A percentile compares a stretch with the other conserved stretches of the same genome.
Conservation (phyloP, 305 asterid species). For the Caryopteris hybrid region DNA sequence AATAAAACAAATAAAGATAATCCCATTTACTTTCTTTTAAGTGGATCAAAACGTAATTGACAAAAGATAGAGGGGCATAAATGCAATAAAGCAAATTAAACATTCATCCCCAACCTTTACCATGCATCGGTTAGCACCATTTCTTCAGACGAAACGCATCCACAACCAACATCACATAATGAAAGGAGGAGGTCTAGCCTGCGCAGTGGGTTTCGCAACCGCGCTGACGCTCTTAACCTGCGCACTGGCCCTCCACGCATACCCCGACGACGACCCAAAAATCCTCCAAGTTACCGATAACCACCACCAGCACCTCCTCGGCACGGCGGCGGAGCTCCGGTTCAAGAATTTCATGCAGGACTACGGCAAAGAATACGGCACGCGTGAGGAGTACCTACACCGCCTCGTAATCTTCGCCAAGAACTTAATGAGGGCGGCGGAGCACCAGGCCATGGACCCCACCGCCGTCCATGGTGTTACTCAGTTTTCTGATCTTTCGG, state of each 20-base stretch:
- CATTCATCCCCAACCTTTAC: constrained; percentile 2
- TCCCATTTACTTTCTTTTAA: too few relatives aligned
- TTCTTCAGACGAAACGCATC: neutral
- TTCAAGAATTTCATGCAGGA: constrained; percentile 58
- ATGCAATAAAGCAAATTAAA: neutral
- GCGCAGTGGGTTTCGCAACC: constrained; percentile 19
- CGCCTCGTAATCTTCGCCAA: constrained; percentile 69
- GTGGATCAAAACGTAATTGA: neutral
- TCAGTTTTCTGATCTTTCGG: constrained; percentile 62
- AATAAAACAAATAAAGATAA: too few relatives aligned
- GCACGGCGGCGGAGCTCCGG: constrained; percentile 54
- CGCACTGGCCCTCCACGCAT: constrained; percentile 31
- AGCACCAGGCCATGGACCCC: constrained; percentile 89
- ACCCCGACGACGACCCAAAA: constrained; percentile 26
- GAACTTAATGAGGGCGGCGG: constrained; percentile 66
- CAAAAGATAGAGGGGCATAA: neutral
- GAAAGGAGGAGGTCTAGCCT: constrained; percentile 37
- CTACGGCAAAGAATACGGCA: constrained; percentile 51
- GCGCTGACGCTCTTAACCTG: constrained; percentile 39
- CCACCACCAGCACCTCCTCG: constrained; percentile 40
- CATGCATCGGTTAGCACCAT: neutral
- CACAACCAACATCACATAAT: constrained; percentile 15
- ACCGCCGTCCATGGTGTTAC: constrained; percentile 82
- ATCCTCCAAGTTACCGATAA: constrained; percentile 73
- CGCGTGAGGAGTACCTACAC: constrained; percentile 66